A percentile compares a stretch with the other conserved stretches of the same genome.
These are phyloP conservation scores for Oryza australiensis DNA, from an alignment of 176 grass and related monocot genomes.

Conservation along the genomic window DNA sequence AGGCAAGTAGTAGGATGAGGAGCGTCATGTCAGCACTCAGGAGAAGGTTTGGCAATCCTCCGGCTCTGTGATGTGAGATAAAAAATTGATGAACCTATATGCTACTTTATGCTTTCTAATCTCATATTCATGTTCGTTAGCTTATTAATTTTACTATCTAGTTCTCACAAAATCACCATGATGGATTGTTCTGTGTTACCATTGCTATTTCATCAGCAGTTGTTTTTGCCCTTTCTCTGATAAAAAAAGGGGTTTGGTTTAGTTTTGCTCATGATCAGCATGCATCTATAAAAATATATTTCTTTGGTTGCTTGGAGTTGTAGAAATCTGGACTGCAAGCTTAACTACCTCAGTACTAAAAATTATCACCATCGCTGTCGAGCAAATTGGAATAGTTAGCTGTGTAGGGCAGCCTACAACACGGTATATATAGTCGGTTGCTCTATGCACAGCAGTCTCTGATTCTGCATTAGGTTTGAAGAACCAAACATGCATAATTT, in stretches of 20 bases:
- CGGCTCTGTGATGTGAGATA: constrained; percentile 39
- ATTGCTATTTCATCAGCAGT: constrained; percentile 8
- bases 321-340: not conserved
- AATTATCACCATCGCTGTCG: not conserved
- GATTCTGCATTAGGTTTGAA: constrained; percentile 10
- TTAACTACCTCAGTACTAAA: not conserved
- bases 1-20: constrained; percentile 51
- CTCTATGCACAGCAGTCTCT: not conserved
- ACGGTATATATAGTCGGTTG: not conserved
- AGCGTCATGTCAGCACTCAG: constrained; percentile 44
- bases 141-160: constrained; percentile 31
- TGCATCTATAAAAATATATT: not conserved
- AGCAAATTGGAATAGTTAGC: not conserved
- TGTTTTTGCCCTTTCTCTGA: not conserved
- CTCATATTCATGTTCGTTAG: constrained; percentile 32
- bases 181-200: constrained; percentile 27
- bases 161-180: constrained; percentile 7
- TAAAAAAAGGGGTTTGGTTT: not conserved
- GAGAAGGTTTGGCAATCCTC: constrained; percentile 57
- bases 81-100: constrained; percentile 40
- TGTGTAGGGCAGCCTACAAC: not conserved
- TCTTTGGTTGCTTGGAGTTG: not conserved
- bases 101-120: constrained; percentile 37
- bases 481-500: not conserved
- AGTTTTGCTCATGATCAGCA: not conserved